phyloP scores from a whole-genome alignment of 108 stramenopile species.

The Fragilaria crotonensis region DNA sequence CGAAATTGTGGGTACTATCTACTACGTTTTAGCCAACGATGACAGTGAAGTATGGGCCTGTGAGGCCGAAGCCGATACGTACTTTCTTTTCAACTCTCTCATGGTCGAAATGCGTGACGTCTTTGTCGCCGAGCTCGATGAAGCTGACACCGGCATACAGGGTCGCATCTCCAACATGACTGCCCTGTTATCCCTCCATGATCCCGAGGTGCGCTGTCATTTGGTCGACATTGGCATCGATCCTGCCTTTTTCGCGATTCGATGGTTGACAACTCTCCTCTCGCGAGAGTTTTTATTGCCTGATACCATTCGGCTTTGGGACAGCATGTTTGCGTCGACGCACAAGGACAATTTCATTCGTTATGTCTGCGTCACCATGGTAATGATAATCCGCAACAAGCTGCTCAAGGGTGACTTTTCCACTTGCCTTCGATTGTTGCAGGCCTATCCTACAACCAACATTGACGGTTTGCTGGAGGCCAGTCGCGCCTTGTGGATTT shows the following conservation, averaged over 20 bases:
- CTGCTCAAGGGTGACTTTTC: conserved; percentile 76
- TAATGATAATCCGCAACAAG: conserved; percentile 75
- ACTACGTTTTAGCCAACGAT: conserved; percentile 88
- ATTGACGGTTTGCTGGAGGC: conserved; percentile 67
- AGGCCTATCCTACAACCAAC: conserved; percentile 63
- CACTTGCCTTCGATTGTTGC: conserved; percentile 58
- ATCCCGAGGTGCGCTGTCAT: conserved; percentile 83
- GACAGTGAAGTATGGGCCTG: conserved; percentile 62
- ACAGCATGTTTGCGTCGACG: conserved; percentile 88
- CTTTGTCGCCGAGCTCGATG: conserved; percentile 81
- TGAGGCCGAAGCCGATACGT: conserved; percentile 89
- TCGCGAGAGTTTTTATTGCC: conserved; percentile 91
- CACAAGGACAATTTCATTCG: conserved; percentile 88
- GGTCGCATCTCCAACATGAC: conserved; percentile 81
- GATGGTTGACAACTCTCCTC: conserved; percentile 96
- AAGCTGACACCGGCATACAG: conserved; percentile 79
- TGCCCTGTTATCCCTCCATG: conserved; percentile 61
- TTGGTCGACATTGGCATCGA: conserved; percentile 79
- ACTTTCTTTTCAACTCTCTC: conserved; percentile 85
- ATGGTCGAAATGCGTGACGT: conserved; percentile 90
- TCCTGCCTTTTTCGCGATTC: conserved; percentile 79
- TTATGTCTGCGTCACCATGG: conserved; percentile 91
- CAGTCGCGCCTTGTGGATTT: conserved; percentile 72
- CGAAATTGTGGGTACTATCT: conserved; percentile 89
- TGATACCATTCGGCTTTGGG: conserved; percentile 97